Evolutionary conservation across 2,329 filamentous ascomycete species (phyloP), one percentile per base, ranked within the genome.

Genomic region (Colletotrichum tropicale): DNA sequence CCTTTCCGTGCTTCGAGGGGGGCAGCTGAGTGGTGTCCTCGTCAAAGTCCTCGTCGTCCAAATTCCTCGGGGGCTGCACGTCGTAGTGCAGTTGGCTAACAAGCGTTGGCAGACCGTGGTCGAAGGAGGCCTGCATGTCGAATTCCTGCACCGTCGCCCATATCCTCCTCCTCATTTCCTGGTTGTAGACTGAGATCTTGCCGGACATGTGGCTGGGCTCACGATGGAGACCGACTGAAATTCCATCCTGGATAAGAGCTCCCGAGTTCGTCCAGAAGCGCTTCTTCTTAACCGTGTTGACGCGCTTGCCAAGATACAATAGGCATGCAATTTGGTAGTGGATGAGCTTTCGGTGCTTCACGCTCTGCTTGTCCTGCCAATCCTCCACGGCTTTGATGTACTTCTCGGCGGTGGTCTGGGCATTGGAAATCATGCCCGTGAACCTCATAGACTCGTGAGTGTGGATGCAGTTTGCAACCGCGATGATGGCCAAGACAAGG

Each of bases 271-370:
- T 91, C 91, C 91, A 92, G 81, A 91, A 92, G 15, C 90, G 86
- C 86, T 92, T 92, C 87, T 92, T 92, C 85, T 92, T 91, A 77
- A 92, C 88, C 3, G 89, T 90, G 82, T 93, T 93, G 77, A 92
- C 88, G 34, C 89, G 86, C 85, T 92, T 92, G 58, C 89, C 90
- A 3, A 92, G 86, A 77, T 91, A 92, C n/a, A 91, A 80, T 36
- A 93, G 83, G 78, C 91, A 92, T 15, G 87, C 86, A 18, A 92
- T 88, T 81, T 92, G 91, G 80, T 91, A 92, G 81, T 92, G 90
- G 16, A 92, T 89, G 28, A 92, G 86, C 60, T 87, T 87, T 62
- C 91, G 88, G 77, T 92, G 90, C 82, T 92, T 92, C 81, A 92
- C 88, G 81, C 91, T 92, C 83, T 92, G 91, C 43, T 84, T 84